phyloP scores from a whole-genome alignment of 1,139 yeast genomes.

The Pichia sp. region DNA sequence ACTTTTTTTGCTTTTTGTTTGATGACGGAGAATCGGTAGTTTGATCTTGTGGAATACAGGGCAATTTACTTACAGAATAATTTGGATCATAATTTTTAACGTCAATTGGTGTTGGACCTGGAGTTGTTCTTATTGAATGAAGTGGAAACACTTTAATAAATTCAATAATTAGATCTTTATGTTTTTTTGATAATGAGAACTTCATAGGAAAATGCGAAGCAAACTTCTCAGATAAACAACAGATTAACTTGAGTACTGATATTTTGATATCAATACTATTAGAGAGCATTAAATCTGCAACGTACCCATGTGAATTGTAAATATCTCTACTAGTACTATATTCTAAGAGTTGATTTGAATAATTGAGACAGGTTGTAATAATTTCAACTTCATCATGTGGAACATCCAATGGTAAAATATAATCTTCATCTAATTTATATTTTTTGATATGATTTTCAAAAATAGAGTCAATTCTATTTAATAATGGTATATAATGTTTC shows the following conservation, averaged over 20 bases:
- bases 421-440: conserved; percentile 48
- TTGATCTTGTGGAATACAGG: not conserved
- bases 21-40: conserved; percentile 28
- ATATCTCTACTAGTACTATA: conserved; percentile 64
- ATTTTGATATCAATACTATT: conserved; percentile 51
- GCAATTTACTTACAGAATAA: not conserved
- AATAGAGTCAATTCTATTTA: conserved; percentile 69
- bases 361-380: conserved; percentile 49
- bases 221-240: conserved; percentile 38
- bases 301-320: conserved; percentile 60
- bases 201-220: conserved; percentile 21
- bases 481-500: conserved; percentile 68
- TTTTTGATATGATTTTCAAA: conserved; percentile 48
- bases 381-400: conserved; percentile 40
- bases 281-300: conserved; percentile 54
- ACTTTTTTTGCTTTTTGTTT: conserved; percentile 15
- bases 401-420: conserved; percentile 42
- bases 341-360: conserved; percentile 58
- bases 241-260: conserved; percentile 54
- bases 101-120: conserved; percentile 16
- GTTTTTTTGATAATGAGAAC: conserved; percentile 29
- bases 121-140: conserved; percentile 32
- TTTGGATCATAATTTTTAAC: conserved; percentile 6
- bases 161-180: conserved; percentile 42
- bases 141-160: conserved; percentile 56